Base-by-base conservation (phyloP, 768 basidiomycete genomes). In the Lactarius hatsudake region DNA sequence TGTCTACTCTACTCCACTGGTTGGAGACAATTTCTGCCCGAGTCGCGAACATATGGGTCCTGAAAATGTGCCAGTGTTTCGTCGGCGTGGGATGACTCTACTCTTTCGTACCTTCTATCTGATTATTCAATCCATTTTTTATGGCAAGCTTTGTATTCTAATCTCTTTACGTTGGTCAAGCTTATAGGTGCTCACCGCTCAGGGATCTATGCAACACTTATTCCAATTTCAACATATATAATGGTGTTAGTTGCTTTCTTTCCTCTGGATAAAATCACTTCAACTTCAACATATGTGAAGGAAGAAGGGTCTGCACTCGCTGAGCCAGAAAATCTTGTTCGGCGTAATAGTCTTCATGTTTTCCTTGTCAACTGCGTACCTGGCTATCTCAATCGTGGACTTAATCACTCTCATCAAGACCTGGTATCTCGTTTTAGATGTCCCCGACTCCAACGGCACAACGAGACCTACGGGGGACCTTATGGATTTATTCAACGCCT, bases 321-420 rank as follows among this genome's bases (percentile, higher is more conserved):
- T 8, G 23, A 34, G 61, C 13, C 66, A 57, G n/a, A 40, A 13
- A 18, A 15, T 51, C 18, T 48, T 67, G 10, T 53, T 67, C 48
- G 48, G 17, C 5, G 10, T 43, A 57, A 59, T 17, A 26, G 32
- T 23, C 28, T n/a, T 59, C 13, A 63, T 63, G 66, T 63, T 67
- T 36, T 30, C 4, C 2, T 5, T 63, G 40, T 62, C 66, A 23
- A 42, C 66, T 38, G 17, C 59, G 10, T 63, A 63, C n/a, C 59
- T 61, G 66, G 23, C 61, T 18, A 1, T 53, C 1, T 67, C 66
- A 8, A 30, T 67, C 15, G 17, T 28, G 48, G 5, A 51, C 26
- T 53, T 59, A 2, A 36, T 67, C 13, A 3, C 43, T 10, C 32
- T 59, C 48, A 26, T 63, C n/a, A 28, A 9, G 18, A 51, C 43